Conservation (phyloP, 2,329 filamentous ascomycete species). For the Colletotrichum sp. region DNA sequence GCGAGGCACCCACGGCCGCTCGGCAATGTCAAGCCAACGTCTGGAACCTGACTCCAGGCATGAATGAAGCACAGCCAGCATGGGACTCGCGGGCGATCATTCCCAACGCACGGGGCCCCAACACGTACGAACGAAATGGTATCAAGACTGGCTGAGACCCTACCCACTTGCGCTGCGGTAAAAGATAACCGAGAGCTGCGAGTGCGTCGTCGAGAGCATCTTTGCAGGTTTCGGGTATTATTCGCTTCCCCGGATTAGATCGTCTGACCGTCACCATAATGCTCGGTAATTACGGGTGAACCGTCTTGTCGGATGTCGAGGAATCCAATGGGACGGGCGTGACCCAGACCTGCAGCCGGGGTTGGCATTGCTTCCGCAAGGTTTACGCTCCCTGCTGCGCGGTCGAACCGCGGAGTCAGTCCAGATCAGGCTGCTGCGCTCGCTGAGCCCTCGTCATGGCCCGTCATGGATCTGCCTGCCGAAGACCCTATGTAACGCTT, state of each 20-base stretch:
- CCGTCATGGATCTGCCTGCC: slow-evolving; percentile 1
- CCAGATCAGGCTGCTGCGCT: neutral
- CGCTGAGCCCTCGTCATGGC: neutral
- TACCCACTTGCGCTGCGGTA: neutral
- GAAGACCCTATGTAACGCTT: neutral
- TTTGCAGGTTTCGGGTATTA: slow-evolving; percentile 7
- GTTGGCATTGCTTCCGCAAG: neutral
- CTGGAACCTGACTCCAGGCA: neutral
- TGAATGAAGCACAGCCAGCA: slow-evolving; percentile 9
- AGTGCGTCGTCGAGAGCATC: neutral
- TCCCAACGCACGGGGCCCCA: neutral
- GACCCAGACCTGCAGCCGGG: slow-evolving; percentile 2
- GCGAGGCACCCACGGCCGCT: neutral
- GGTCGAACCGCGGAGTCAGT: neutral
- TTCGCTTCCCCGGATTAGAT: slow-evolving; percentile 1
- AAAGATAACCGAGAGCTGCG: neutral
- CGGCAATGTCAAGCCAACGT: neutral
- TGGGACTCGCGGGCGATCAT: neutral
- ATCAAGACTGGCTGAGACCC: neutral
- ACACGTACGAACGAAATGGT: neutral
- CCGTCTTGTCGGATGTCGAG: slow-evolving; percentile 4
- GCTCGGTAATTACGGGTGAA: slow-evolving; percentile 6
- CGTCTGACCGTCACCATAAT: slow-evolving; percentile 4
- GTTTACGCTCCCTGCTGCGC: neutral
- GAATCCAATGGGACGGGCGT: neutral